Percentiles rank a stretch among this genome's conserved stretches.
phyloP scores from a whole-genome alignment of 192 early-diverging fungal genomes.

The Gaertneriomyces sp. region DNA sequence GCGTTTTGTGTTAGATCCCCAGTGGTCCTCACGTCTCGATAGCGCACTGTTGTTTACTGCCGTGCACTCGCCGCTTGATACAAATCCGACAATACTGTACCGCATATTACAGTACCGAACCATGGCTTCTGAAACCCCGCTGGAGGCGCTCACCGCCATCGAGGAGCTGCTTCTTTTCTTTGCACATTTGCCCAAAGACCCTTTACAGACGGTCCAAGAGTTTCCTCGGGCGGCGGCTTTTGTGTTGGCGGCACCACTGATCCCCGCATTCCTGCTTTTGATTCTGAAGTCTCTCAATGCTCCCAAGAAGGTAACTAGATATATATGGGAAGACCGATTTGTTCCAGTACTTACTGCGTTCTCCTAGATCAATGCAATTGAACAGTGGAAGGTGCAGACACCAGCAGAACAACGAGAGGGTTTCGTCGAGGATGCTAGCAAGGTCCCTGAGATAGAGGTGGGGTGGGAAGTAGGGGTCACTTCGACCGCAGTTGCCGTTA shows the following conservation, averaged over 20 bases:
- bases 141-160: background rate
- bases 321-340: background rate
- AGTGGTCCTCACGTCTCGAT: too few species aligned
- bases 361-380: conserved; percentile 8
- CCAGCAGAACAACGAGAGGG: conserved; percentile 15
- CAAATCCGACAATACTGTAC: too few species aligned
- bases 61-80: too few species aligned
- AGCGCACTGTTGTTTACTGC: too few species aligned
- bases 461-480: conserved; percentile 43
- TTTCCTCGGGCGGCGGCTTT: conserved; percentile 15
- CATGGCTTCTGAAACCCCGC: background rate
- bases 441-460: conserved; percentile 16
- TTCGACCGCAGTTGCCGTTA: conserved; percentile 35
- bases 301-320: background rate
- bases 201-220: conserved; percentile 4
- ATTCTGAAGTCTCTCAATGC: conserved; percentile 4
- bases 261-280: background rate
- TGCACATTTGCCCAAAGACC: conserved; percentile 9
- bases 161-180: conserved; percentile 5
- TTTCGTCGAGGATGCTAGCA: conserved; percentile 11
- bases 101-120: too few species aligned
- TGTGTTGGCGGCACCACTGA: background rate
- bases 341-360: background rate
- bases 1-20: too few species aligned
- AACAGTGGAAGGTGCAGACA: conserved; percentile 5